phyloP scores from a whole-genome alignment of 2,329 filamentous ascomycete species.

The Ramichloridium luteum region DNA sequence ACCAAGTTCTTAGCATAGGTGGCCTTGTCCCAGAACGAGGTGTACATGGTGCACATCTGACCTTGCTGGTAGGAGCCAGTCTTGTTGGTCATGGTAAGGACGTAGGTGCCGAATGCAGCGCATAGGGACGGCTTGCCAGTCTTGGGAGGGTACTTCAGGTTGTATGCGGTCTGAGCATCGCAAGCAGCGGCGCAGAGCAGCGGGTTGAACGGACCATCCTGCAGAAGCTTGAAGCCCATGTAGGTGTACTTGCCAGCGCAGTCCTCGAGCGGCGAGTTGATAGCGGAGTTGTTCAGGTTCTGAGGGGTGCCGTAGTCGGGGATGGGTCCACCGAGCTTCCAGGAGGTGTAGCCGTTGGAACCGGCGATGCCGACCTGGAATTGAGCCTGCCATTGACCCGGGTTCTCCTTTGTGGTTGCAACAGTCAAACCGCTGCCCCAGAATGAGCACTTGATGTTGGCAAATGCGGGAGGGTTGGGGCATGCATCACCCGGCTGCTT shows the following conservation, averaged over 20 bases:
- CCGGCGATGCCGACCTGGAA: constrained; percentile 32
- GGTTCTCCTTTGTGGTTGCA: constrained; percentile 17
- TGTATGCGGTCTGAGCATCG: constrained; percentile 14
- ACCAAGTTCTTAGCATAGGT: constrained; percentile 18
- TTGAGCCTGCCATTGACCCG: constrained; percentile 21
- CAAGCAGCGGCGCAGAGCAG: constrained; percentile 17
- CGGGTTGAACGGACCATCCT: constrained; percentile 12
- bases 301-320: constrained; percentile 12
- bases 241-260: constrained; percentile 19
- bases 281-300: constrained; percentile 18
- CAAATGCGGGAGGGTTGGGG: constrained; percentile 22
- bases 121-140: constrained; percentile 18
- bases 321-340: constrained; percentile 16
- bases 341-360: constrained; percentile 21
- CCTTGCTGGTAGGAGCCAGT: too few relatives aligned
- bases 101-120: constrained; percentile 25
- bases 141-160: constrained; percentile 14
- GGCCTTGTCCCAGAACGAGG: constrained; percentile 12
- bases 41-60: constrained; percentile 22
- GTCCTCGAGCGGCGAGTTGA: constrained; percentile 22
- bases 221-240: constrained; percentile 15
- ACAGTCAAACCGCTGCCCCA: constrained; percentile 9
- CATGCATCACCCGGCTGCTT: constrained; percentile 21
- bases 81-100: constrained; percentile 17
- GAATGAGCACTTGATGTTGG: constrained; percentile 13